phyloP scores from a whole-genome alignment of 805 yeast species.

The Ogataea naganishii region DNA sequence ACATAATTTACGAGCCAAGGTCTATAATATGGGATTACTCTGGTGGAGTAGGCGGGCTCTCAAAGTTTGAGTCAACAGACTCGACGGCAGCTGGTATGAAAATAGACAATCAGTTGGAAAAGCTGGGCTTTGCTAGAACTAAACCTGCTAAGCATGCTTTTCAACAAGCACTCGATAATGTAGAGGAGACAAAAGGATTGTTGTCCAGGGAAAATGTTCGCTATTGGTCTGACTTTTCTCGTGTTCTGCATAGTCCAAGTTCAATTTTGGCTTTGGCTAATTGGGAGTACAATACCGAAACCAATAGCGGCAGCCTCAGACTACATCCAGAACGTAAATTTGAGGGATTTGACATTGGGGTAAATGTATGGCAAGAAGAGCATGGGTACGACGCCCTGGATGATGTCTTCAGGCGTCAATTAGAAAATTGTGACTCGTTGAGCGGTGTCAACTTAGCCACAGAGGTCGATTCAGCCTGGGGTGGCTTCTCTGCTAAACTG shows the following conservation, averaged over 20 bases:
- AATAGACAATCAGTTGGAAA: too few relatives aligned
- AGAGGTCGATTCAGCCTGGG: constrained; percentile 79
- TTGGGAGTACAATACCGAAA: constrained; percentile 47
- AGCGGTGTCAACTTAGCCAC: constrained; percentile 63
- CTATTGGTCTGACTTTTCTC: constrained; percentile 78
- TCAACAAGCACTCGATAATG: constrained; percentile 54
- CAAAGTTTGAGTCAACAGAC: constrained; percentile 44
- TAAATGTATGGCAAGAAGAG: constrained; percentile 40
- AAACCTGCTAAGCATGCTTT: constrained; percentile 39
- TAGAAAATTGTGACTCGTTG: constrained; percentile 72
- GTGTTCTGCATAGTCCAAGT: constrained; percentile 56
- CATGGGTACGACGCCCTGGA: constrained; percentile 46
- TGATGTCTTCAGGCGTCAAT: constrained; percentile 42
- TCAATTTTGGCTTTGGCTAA: constrained; percentile 43
- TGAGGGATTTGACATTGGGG: constrained; percentile 45
- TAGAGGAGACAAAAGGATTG: constrained; percentile 21
- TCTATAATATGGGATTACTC: constrained; percentile 71
- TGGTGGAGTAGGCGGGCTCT: constrained; percentile 69
- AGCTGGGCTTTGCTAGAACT: too few relatives aligned
- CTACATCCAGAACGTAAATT: constrained; percentile 30
- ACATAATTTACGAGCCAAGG: constrained; percentile 71
- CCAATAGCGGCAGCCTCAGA: constrained; percentile 18
- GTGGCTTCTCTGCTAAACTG: constrained; percentile 54
- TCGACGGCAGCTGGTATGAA: too few relatives aligned
- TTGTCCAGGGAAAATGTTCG: constrained; percentile 34